Evolutionary conservation across 2,329 filamentous ascomycete species (phyloP).

Genomic region (Colletotrichum endophyticum): DNA sequence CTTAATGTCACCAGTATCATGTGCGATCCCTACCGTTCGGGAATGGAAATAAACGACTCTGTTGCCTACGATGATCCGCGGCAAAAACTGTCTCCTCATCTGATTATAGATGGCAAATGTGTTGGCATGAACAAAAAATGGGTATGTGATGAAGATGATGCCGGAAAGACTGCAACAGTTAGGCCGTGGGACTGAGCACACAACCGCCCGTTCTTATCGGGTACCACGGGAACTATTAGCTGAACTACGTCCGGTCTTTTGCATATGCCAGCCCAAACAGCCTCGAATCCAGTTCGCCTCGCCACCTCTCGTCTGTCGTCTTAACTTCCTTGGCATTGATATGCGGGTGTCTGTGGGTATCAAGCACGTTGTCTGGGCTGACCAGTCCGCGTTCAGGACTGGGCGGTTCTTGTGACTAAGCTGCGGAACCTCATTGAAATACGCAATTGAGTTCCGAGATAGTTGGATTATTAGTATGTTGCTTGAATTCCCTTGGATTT

Average conservation of each 20-base stretch:
- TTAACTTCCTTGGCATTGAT: not conserved
- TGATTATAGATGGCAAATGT: not conserved
- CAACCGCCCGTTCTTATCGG: not conserved
- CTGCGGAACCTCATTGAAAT: not conserved
- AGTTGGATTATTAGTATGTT: not conserved
- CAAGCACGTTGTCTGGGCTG: not conserved
- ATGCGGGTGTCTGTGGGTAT: slow-evolving; percentile 1
- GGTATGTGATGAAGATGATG: not conserved
- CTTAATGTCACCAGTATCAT: not conserved
- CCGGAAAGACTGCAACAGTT: not conserved
- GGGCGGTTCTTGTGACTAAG: not conserved
- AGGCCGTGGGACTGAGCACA: not conserved
- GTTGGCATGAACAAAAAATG: not conserved
- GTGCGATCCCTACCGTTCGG: not conserved
- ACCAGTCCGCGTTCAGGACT: not conserved
- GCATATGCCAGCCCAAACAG: slow-evolving; percentile 1
- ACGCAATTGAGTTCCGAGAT: not conserved
- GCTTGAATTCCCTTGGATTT: not conserved
- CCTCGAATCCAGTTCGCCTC: not conserved
- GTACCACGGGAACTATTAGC: not conserved
- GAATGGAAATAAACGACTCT: not conserved
- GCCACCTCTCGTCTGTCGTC: not conserved
- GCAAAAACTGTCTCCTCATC: fast-evolving
- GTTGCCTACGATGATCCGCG: not conserved
- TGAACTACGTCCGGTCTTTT: not conserved